Evolutionary conservation across 1,139 yeast species (phyloP).

Genomic region (Arxiozyma heterogenica): DNA sequence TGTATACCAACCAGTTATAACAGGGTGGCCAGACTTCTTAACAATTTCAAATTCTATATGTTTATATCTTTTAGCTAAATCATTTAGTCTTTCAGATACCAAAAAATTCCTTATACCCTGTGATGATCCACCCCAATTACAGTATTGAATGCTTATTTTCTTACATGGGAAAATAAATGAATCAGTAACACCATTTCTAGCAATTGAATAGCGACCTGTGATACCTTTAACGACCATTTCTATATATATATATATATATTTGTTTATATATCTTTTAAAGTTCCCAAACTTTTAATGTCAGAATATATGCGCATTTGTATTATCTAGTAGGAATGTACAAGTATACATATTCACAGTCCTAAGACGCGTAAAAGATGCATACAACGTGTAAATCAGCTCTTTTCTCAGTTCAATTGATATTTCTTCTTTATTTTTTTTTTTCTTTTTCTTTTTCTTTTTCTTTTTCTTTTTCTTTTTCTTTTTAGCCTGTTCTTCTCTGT

Average conservation of each 20-base stretch:
- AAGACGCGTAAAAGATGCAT: too few species aligned
- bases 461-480: constrained; percentile 20
- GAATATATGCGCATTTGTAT: too few species aligned
- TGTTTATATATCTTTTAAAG: too few species aligned
- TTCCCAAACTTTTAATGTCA: background rate
- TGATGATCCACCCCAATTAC: constrained; percentile 96
- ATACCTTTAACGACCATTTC: constrained; percentile 39
- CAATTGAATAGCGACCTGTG: constrained; percentile 40
- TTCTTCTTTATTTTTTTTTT: background rate
- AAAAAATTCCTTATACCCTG: constrained; percentile 64
- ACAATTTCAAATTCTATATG: constrained; percentile 63
- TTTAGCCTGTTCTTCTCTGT: too few species aligned
- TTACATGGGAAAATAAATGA: constrained; percentile 59
- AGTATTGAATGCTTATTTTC: constrained; percentile 62
- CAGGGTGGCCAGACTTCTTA: constrained; percentile 76
- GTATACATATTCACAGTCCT: too few species aligned
- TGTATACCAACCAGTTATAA: constrained; percentile 57
- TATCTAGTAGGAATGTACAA: too few species aligned
- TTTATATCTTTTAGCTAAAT: constrained; percentile 51
- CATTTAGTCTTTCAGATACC: constrained; percentile 43
- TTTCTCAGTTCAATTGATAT: too few species aligned
- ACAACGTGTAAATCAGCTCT: too few species aligned
- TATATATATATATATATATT: too few species aligned
- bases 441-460: background rate
- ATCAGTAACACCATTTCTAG: constrained; percentile 68